Conservation (phyloP, 2,329 filamentous ascomycete genomes). For the Tolypocladium tundrense region DNA sequence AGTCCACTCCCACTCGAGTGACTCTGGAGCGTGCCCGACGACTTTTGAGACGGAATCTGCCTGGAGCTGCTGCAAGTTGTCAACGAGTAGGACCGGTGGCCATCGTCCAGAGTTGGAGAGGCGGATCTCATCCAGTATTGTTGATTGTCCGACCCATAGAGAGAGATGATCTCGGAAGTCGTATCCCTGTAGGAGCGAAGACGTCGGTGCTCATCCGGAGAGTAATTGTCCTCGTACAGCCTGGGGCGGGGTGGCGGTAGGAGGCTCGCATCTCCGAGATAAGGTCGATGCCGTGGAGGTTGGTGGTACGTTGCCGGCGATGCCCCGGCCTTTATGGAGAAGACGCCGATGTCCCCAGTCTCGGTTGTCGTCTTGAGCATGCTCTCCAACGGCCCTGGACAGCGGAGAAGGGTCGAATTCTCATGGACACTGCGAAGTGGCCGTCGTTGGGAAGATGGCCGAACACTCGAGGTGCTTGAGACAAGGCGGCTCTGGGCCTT, state of each 20-base stretch:
- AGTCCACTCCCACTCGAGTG: slow-evolving; percentile 29
- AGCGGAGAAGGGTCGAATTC: slow-evolving; percentile 31
- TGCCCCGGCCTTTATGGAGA: slow-evolving; percentile 34
- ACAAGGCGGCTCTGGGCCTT: slow-evolving; percentile 13
- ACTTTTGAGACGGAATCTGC: slow-evolving; percentile 34
- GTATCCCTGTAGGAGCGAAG: slow-evolving; percentile 41
- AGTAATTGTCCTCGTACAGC: slow-evolving; percentile 18
- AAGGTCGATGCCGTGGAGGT: slow-evolving; percentile 16
- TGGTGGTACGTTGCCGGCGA: slow-evolving; percentile 21
- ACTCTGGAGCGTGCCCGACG: slow-evolving; percentile 37
- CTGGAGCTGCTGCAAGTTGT: slow-evolving; percentile 39
- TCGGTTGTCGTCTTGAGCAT: slow-evolving; percentile 59
- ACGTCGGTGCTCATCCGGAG: slow-evolving; percentile 30
- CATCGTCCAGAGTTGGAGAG: slow-evolving; percentile 33
- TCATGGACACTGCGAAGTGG: slow-evolving; percentile 34
- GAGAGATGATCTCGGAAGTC: slow-evolving; percentile 44
- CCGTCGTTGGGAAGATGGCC: slow-evolving; percentile 19
- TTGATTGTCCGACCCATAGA: slow-evolving; percentile 42
- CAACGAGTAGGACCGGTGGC: slow-evolving; percentile 43
- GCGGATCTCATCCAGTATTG: slow-evolving; percentile 31
- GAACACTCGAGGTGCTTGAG: slow-evolving; percentile 7
- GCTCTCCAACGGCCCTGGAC: slow-evolving; percentile 46
- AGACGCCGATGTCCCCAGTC: slow-evolving; percentile 53
- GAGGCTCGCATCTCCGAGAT: slow-evolving; percentile 17
- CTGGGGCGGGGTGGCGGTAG: slow-evolving; percentile 16